Evolutionary conservation across 75 land plant species (phyloP).

Genomic region (Cupressus sempervirens): DNA sequence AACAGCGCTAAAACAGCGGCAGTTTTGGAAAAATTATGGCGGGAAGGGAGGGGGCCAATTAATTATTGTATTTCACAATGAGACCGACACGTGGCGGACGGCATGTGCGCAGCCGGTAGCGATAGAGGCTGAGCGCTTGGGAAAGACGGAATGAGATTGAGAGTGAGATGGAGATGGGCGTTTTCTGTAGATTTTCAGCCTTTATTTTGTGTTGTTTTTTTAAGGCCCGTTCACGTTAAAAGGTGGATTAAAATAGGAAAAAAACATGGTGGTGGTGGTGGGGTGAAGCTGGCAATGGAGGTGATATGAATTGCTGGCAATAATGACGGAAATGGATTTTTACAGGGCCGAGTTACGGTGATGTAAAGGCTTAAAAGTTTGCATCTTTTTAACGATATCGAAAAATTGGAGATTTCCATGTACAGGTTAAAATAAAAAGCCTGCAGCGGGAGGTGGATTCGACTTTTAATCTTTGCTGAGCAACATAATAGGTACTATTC

Average conservation of each 20-base stretch:
- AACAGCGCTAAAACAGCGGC: background rate
- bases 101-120: background rate
- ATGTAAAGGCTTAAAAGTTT: background rate
- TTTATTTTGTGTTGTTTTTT: background rate
- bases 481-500: background rate
- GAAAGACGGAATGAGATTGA: background rate
- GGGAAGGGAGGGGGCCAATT: background rate
- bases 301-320: background rate
- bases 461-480: background rate
- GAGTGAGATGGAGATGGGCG: background rate
- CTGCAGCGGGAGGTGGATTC: background rate
- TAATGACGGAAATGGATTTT: background rate
- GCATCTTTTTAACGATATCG: constrained; percentile 3
- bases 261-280: background rate
- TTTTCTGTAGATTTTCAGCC: background rate
- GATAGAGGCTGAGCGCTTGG: background rate
- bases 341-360: background rate
- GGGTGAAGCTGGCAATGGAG: constrained; percentile 8
- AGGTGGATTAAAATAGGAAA: background rate
- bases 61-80: background rate
- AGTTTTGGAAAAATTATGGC: constrained; percentile 7
- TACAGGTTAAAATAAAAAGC: constrained; percentile 4
- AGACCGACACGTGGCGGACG: background rate
- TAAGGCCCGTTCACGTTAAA: background rate
- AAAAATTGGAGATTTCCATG: background rate